Base-by-base conservation (phyloP, 306 rosid genomes). In the Corylus heterophylla region DNA sequence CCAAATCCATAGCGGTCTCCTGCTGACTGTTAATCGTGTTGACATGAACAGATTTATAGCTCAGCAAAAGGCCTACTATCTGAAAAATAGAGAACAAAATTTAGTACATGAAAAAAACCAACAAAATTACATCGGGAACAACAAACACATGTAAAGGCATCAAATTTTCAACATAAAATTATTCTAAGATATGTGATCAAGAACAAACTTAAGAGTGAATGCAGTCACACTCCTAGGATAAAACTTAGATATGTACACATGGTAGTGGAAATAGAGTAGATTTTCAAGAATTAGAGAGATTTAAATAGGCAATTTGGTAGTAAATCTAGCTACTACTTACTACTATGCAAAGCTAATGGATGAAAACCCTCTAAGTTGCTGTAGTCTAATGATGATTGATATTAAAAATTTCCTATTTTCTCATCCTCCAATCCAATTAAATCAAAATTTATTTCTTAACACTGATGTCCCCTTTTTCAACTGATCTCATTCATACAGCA, bases 1-100 rank as follows among this genome's bases (percentile, higher is more conserved):
- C 93, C 86, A 95, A 91, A 88, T 95, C 99, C 91, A 90, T 89
- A 22, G 97, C 97, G 3, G 99, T 93, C 75, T 95, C 98, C 0
- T 48, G 85, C 55, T 91, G 92, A 81, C 79, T 92, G 73, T 95
- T 95, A 79, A 95, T 88, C 22, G 89, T 92, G 29, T 95, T 95
- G 71, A 95, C 86, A 47, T 93, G 94, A 75, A 88, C 48, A 52
- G 95, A 86, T 54, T 81, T 67, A 81, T 85, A 88, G 83, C 59
- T 87, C 68, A 95, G 84, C 87, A 95, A 74, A 79, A 89, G 82
- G 80, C 49, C 56, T 74, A 93, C 92, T 76, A 88, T 91, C 99
- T 95, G 93, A 54, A 69, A 88, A 48, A 79, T 37, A 37, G 56
- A 77, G n/a, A 76, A 81, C 52, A 61, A 29, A 5, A 71, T 25